These are phyloP conservation scores for Parafenestella ontariensis DNA, from an alignment of 2,329 filamentous ascomycete species.

Conservation along the genomic window DNA sequence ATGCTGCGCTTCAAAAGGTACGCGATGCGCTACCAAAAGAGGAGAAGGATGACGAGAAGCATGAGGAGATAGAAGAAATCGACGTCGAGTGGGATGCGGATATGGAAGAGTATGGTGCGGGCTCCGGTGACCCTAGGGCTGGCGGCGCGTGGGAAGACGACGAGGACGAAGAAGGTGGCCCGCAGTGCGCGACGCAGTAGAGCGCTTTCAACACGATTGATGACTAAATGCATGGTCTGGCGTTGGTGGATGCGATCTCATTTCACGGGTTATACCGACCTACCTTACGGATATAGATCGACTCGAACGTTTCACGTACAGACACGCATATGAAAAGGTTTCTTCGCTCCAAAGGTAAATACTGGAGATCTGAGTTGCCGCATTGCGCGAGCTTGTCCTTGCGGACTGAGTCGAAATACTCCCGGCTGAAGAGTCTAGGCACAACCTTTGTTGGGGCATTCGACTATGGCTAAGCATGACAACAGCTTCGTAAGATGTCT, in stretches of 20 bases:
- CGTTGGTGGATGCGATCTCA: conserved; percentile 20
- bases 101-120: conserved; percentile 82
- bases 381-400: background rate
- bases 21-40: conserved; percentile 74
- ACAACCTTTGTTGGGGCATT: background rate
- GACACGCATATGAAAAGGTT: background rate
- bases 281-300: background rate
- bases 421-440: background rate
- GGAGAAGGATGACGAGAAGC: conserved; percentile 64
- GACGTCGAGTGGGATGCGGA: conserved; percentile 83
- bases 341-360: background rate
- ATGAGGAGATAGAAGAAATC: conserved; percentile 81
- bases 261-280: background rate
- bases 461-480: background rate
- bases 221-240: conserved; percentile 32
- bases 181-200: conserved; percentile 78
- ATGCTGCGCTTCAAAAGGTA: conserved; percentile 74
- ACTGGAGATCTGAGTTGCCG: background rate
- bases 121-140: conserved; percentile 71
- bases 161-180: conserved; percentile 64
- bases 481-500: too few species aligned
- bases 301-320: background rate
- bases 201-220: conserved; percentile 14
- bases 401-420: background rate
- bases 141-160: conserved; percentile 76